Conservation (phyloP, 495 filamentous ascomycete genomes). For the Friedmanniomyces endolithicus region DNA sequence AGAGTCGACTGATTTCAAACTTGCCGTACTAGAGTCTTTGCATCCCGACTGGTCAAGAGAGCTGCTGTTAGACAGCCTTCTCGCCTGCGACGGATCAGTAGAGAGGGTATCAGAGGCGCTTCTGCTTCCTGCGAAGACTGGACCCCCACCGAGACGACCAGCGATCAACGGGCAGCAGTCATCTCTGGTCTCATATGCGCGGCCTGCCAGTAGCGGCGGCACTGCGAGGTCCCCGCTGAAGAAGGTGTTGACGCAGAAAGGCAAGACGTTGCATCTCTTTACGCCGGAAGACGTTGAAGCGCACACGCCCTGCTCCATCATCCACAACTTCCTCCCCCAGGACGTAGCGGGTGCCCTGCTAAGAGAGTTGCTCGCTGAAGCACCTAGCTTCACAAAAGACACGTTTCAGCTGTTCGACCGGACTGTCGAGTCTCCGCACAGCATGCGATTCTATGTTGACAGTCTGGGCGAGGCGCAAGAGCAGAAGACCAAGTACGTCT, state of each 20-base stretch:
- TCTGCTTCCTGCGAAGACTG: conserved; percentile 20
- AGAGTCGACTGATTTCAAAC: conserved; percentile 77
- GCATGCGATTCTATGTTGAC: conserved; percentile 67
- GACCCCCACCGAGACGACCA: conserved; percentile 29
- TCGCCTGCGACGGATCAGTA: conserved; percentile 68
- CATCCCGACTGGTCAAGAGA: conserved; percentile 47
- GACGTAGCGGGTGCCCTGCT: conserved; percentile 61
- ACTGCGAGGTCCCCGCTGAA: not conserved
- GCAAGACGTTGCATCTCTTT: conserved; percentile 69
- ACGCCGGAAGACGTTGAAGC: conserved; percentile 62
- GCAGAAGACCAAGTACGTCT: conserved; percentile 69
- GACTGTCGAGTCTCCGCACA: conserved; percentile 70
- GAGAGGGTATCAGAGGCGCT: conserved; percentile 46
- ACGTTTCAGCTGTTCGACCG: conserved; percentile 80
- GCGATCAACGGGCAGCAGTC: conserved; percentile 39
- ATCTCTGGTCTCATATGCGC: conserved; percentile 36
- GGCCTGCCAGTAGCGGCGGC: not conserved
- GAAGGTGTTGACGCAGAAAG: conserved; percentile 54
- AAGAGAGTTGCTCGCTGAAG: conserved; percentile 61
- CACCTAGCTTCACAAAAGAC: conserved; percentile 56
- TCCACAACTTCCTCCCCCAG: conserved; percentile 75
- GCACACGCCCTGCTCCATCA: conserved; percentile 76
- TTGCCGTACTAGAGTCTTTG: conserved; percentile 71
- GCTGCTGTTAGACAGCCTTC: conserved; percentile 61
- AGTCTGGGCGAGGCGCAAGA: conserved; percentile 43